A percentile compares a stretch with the other conserved stretches of the same genome.
phyloP scores from a whole-genome alignment of 2,329 filamentous ascomycete genomes.

The Phyllosticta paracitricarpa region DNA sequence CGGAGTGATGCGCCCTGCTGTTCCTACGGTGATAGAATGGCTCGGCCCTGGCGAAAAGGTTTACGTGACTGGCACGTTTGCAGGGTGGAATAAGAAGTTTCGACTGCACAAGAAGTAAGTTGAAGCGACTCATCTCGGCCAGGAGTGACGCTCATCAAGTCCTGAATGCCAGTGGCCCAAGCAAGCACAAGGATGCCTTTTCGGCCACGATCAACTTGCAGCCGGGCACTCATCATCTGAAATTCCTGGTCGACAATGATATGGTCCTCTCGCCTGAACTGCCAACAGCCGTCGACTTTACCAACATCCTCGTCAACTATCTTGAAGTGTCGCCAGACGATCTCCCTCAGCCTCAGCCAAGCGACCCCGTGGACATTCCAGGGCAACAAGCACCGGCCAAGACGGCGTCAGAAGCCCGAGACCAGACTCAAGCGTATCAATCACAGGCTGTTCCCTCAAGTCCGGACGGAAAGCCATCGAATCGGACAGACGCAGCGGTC shows the following conservation, averaged over 20 bases:
- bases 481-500: constrained; percentile 12
- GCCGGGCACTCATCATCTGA: constrained; percentile 90
- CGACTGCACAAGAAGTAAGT: constrained; percentile 76
- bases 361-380: constrained; percentile 20
- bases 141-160: neutral
- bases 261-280: constrained; percentile 82
- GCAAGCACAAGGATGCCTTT: constrained; percentile 48
- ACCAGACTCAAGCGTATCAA: constrained; percentile 26
- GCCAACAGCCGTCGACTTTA: constrained; percentile 93
- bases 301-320: constrained; percentile 96
- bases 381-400: constrained; percentile 1
- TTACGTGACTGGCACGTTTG: constrained; percentile 95
- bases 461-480: constrained; percentile 19
- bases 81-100: constrained; percentile 94
- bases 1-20: constrained; percentile 64
- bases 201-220: constrained; percentile 72
- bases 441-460: constrained; percentile 31
- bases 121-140: neutral
- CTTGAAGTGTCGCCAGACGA: constrained; percentile 83
- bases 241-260: constrained; percentile 88
- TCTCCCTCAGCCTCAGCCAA: constrained; percentile 29
- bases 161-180: constrained; percentile 25
- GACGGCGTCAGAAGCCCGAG: constrained; percentile 14
- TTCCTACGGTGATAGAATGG: constrained; percentile 84
- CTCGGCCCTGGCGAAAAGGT: constrained; percentile 72